Evolutionary conservation across 495 filamentous ascomycete genomes (phyloP), one percentile per base, ranked within the genome.

Genomic region (Lasiosphaeria miniovina): DNA sequence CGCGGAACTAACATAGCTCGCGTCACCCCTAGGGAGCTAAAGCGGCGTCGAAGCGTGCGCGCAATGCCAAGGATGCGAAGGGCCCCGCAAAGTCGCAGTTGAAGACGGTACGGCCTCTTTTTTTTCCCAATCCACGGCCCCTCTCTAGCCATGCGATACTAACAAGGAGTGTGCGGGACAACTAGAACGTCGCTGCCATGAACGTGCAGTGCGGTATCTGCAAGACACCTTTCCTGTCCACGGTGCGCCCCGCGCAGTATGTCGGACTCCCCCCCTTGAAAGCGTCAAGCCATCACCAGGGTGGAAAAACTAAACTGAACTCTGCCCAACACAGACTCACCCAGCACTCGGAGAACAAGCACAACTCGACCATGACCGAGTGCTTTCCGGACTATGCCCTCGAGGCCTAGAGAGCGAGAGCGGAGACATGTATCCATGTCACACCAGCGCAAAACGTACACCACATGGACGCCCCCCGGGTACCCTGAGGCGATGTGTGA

Each of bases 191-290:
- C 52, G 68, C 77, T 61, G 81, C 82, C 43, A 82, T 75, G 77
- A 77, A 77, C 63, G 82, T 84, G 71, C 78, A 83, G 61, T 84
- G 82, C 77, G 50, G 71, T 45, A 75, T 73, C 57, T 84, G 82
- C 80, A 83, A 78, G 65, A 76, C 79, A 45, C 82, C 82, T 33
- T 84, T 84, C 73, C 67, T 83, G 54, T 78, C 77, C 61, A 84
- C 82, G 3, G 82, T 79, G n/a, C 76, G 80, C 52, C 76, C 74
- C 43, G 75, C 76, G 56, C 76, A 75, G 79, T 82, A 79, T 50
- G 78, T 71, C 12, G 54, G 15, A 32, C 14, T 53, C 11, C 55
- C 11, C 49, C 46, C 7, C 49, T 49, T 36, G 9, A 45, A 1
- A n/a, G 24, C 24, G 24, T 24, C 24, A 24, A 24, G 24, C 24